These are phyloP conservation scores for Aspergillus sojae DNA, from an alignment of 2,329 filamentous ascomycete genomes.

Conservation along the genomic window DNA sequence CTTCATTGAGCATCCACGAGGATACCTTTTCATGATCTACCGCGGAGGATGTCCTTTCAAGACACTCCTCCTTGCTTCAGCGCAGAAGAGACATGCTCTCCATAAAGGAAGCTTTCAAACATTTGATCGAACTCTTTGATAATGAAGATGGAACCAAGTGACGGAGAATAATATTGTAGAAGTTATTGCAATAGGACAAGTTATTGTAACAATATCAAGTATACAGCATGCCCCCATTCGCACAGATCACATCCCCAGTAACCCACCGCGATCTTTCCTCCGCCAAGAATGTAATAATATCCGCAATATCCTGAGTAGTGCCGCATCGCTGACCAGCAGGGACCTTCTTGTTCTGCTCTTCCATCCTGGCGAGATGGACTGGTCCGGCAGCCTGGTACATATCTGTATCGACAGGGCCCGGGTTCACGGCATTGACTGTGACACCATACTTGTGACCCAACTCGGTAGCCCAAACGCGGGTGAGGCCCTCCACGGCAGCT, in stretches of 20 bases:
- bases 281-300: slow-evolving; percentile 23
- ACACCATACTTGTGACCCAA: slow-evolving; percentile 31
- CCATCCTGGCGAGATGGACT: slow-evolving; percentile 19
- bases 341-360: slow-evolving; percentile 21
- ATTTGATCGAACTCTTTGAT: too few species aligned
- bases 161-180: too few species aligned
- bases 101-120: too few species aligned
- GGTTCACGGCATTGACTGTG: slow-evolving; percentile 35
- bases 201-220: neutral
- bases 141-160: too few species aligned
- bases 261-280: slow-evolving; percentile 23
- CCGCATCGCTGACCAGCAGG: slow-evolving; percentile 20
- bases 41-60: too few species aligned
- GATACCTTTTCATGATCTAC: too few species aligned
- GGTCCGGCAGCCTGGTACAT: slow-evolving; percentile 20
- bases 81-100: too few species aligned
- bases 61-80: too few species aligned
- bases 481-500: slow-evolving; percentile 64
- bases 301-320: slow-evolving; percentile 19
- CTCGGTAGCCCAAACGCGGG: slow-evolving; percentile 58
- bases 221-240: slow-evolving; percentile 24
- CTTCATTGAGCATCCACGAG: too few species aligned
- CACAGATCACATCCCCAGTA: slow-evolving; percentile 26
- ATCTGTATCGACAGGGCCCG: slow-evolving; percentile 30
- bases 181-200: neutral